Evolutionary conservation across 116 monocot genomes (phyloP), one percentile per base, ranked within the genome.

Genomic region (Phalaenopsis hybrid): DNA sequence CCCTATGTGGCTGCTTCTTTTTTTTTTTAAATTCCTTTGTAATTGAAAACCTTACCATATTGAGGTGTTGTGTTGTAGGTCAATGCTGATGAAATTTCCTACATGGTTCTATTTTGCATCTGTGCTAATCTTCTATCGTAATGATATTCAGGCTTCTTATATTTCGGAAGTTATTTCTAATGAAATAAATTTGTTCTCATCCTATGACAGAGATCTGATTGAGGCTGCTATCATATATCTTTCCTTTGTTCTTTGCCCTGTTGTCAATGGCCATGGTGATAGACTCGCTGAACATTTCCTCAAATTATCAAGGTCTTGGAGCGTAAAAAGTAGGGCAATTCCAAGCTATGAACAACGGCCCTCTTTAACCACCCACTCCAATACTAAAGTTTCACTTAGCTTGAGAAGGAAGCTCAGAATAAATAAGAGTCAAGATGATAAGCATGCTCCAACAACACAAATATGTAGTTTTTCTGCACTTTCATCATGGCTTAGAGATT

Each of bases 101-200:
- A 79, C 57, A 79, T 97, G 94, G 97, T 94, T 92, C 79, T 91
- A 88, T 85, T 91, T 94, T 76, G 92, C 94, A 57, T 48, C 81
- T 78, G 78, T 85, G 58, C 68, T 94, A 65, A 61, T 87, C 44
- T 91, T 97, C 75, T 80, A 52, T 78, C 41, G 75, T 84, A 69
- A 89, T 74, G 37, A 37, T 37, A 81, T 81, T 58, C 28, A 82
- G 33, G 63, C 79, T 81, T 84, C 82, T 84, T 81, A 57, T 82
- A 45, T 89, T 61, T 81, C 84, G 12, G 74, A 75, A 55, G 79
- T 81, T 43, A n/a, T 87, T 83, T 80, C 50, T 75, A 52, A 15
- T 46, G 65, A 77, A 81, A 59, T 84, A 23, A 82, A 75, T 67
- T 10, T 74, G 63, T 81, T 85, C 57, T 15, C 80, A 61, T 18